Percentiles rank a stretch among this genome's conserved stretches.
phyloP scores from a whole-genome alignment of 352 stramenopile species.

The Phytophthora europaea region DNA sequence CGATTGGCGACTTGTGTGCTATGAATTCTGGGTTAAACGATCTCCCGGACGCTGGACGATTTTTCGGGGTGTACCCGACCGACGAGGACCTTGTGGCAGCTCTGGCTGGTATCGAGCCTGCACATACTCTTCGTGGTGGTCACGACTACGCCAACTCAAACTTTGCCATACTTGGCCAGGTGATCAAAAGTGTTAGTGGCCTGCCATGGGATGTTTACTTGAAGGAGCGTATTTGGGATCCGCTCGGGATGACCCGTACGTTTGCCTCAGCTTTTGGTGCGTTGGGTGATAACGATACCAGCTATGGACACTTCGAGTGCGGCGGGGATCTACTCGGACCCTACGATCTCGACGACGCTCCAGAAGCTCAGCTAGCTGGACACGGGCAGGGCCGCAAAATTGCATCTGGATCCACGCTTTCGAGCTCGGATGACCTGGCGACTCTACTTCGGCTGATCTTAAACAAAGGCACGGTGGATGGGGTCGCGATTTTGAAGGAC shows the following conservation, averaged over 20 bases:
- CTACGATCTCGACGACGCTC: conserved; percentile 47
- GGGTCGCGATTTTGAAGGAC: conserved; percentile 55
- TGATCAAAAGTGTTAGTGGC: conserved; percentile 62
- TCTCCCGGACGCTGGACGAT: conserved; percentile 31
- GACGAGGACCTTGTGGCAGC: conserved; percentile 46
- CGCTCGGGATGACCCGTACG: conserved; percentile 68
- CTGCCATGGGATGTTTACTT: conserved; percentile 66
- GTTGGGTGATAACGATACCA: conserved; percentile 39
- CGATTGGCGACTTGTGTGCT: conserved; percentile 57
- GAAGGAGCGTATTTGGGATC: conserved; percentile 56
- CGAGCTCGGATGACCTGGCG: conserved; percentile 63
- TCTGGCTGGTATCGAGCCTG: neutral
- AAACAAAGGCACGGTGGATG: conserved; percentile 71
- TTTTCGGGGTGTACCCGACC: conserved; percentile 50
- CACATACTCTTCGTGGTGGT: neutral
- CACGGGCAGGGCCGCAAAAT: conserved; percentile 38
- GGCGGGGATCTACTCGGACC: conserved; percentile 53
- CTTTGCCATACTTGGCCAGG: conserved; percentile 67
- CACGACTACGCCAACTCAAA: conserved; percentile 5
- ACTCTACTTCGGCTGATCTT: conserved; percentile 66
- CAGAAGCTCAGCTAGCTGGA: conserved; percentile 44
- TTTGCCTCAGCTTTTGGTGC: conserved; percentile 47
- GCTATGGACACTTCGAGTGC: conserved; percentile 63
- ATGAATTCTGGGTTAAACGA: conserved; percentile 71
- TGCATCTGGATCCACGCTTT: conserved; percentile 58